Conservation (phyloP, 2,329 filamentous ascomycete species). For the Trichoderma harzianum region DNA sequence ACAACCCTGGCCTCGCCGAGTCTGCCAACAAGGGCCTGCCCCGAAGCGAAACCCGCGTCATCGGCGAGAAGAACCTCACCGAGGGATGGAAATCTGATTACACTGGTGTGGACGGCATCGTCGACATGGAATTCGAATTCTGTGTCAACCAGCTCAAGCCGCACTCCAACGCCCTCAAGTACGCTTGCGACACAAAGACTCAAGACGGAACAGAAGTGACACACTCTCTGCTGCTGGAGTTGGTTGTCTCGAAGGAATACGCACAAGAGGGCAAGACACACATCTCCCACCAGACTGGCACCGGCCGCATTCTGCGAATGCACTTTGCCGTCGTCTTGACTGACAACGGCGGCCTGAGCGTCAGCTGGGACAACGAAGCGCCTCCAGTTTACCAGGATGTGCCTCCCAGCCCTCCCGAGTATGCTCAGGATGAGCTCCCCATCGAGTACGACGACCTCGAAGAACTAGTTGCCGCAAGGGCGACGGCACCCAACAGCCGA, state of each 20-base stretch:
- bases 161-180: conserved; percentile 51
- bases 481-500: conserved; percentile 19
- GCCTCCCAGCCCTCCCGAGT: conserved; percentile 76
- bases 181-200: conserved; percentile 74
- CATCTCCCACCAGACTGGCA: conserved; percentile 79
- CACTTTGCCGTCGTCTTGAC: conserved; percentile 83
- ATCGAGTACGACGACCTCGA: conserved; percentile 41
- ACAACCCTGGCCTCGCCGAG: conserved; percentile 50
- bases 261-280: conserved; percentile 64
- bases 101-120: conserved; percentile 25
- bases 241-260: conserved; percentile 93
- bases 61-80: conserved; percentile 80
- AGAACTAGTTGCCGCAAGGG: conserved; percentile 28
- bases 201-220: conserved; percentile 72
- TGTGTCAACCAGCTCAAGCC: conserved; percentile 38
- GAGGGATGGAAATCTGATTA: conserved; percentile 82
- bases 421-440: conserved; percentile 40
- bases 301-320: conserved; percentile 86
- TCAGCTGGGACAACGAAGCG: conserved; percentile 95
- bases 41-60: conserved; percentile 71
- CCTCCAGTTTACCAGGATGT: conserved; percentile 94
- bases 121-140: conserved; percentile 69
- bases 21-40: conserved; percentile 60
- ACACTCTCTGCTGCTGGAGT: conserved; percentile 84
- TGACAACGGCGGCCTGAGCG: conserved; percentile 78